A percentile compares a stretch with the other conserved stretches of the same genome.
These are phyloP conservation scores for Neurospora tetrasperma DNA, from an alignment of 495 filamentous ascomycete species.

Conservation along the genomic window DNA sequence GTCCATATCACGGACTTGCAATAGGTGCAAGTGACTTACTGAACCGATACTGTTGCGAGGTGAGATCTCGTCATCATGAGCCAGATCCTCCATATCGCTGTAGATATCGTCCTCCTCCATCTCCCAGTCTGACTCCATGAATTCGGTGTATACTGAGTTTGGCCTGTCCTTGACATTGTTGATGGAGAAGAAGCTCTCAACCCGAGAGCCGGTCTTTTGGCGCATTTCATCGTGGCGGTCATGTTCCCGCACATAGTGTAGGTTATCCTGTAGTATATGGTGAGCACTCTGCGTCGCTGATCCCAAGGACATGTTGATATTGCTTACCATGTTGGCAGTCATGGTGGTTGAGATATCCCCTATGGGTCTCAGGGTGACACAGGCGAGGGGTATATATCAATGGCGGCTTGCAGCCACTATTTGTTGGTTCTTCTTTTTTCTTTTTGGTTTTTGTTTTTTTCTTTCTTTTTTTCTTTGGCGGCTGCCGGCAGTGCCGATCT, in stretches of 20 bases:
- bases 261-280: constrained; percentile 10
- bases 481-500: neutral
- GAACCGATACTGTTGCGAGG: constrained; percentile 56
- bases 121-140: constrained; percentile 64
- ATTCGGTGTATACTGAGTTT: constrained; percentile 56
- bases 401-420: neutral
- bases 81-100: constrained; percentile 39
- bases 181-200: constrained; percentile 34
- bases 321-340: constrained; percentile 11
- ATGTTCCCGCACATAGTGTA: constrained; percentile 13
- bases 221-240: constrained; percentile 32
- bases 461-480: neutral
- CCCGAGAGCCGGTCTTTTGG: constrained; percentile 31
- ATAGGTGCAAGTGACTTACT: constrained; percentile 33
- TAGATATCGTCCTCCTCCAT: constrained; percentile 44
- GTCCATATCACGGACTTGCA: neutral
- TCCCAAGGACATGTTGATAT: neutral
- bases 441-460: too few species aligned
- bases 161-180: constrained; percentile 38
- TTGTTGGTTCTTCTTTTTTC: neutral
- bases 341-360: constrained; percentile 10
- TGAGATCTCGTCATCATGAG: constrained; percentile 52
- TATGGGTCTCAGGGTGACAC: neutral
- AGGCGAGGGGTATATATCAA: neutral
- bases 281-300: constrained; percentile 8